Percentiles rank a stretch among this genome's conserved stretches.
Conservation (phyloP, 257 asterid species). For the Coffea eugenioides region DNA sequence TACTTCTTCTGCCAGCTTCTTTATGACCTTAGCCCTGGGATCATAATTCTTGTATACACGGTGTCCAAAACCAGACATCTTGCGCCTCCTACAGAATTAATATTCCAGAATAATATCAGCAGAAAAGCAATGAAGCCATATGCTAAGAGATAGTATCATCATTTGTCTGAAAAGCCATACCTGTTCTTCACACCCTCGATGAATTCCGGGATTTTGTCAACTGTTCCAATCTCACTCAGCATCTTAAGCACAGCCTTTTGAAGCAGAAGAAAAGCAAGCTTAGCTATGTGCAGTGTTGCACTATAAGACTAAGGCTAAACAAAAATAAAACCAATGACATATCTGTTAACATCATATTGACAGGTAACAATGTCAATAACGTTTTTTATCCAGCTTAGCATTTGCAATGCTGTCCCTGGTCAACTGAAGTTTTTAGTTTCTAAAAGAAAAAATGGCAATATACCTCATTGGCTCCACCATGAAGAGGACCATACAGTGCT, state of each 20-base stretch:
- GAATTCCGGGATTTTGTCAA: constrained; percentile 86
- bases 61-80: constrained; percentile 99
- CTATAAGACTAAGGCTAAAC: not conserved
- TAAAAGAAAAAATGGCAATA: not conserved
- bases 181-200: constrained; percentile 96
- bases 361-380: not conserved
- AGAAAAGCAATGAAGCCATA: constrained; percentile 1
- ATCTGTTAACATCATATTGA: not conserved
- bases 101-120: constrained; percentile 4
- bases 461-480: constrained; percentile 99
- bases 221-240: constrained; percentile 91
- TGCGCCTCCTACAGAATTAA: constrained; percentile 70
- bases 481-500: constrained; percentile 99
- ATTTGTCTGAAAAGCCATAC: constrained; percentile 30
- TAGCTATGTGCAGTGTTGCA: not conserved
- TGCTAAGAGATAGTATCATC: not conserved
- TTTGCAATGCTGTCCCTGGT: not conserved
- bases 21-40: constrained; percentile 96
- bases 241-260: constrained; percentile 95
- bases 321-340: not conserved
- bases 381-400: not conserved
- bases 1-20: constrained; percentile 93
- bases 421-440: not conserved
- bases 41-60: constrained; percentile 98
- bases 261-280: constrained; percentile 17